Conservation (phyloP, 495 filamentous ascomycete species). For the Xylaria flabelliformis region DNA sequence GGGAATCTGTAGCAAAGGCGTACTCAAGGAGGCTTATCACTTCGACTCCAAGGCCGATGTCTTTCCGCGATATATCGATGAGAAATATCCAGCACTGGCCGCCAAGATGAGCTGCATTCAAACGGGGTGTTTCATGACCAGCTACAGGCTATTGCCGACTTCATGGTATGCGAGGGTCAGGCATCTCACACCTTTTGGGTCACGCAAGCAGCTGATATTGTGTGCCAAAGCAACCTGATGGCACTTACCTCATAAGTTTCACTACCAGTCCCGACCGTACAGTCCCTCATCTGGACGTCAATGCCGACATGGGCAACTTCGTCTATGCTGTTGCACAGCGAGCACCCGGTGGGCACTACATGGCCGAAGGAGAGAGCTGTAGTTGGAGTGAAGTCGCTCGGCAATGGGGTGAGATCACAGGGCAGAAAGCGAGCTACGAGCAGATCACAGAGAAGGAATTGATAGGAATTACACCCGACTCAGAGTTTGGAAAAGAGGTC, state of each 20-base stretch:
- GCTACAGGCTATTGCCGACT: slow-evolving; percentile 10
- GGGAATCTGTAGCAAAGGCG: neutral
- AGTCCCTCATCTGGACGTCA: slow-evolving; percentile 6
- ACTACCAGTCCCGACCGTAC: slow-evolving; percentile 2
- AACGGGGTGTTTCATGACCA: slow-evolving; percentile 8
- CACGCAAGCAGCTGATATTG: slow-evolving; percentile 3
- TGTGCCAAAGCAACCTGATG: slow-evolving; percentile 11
- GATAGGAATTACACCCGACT: slow-evolving; percentile 6
- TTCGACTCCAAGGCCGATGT: slow-evolving; percentile 15
- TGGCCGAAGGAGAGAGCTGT: slow-evolving; percentile 13
- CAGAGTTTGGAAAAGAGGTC: slow-evolving; percentile 14
- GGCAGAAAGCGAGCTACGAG: slow-evolving; percentile 4
- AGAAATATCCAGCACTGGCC: slow-evolving; percentile 8
- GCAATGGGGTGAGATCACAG: slow-evolving; percentile 3
- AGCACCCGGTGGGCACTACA: slow-evolving; percentile 7
- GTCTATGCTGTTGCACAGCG: slow-evolving; percentile 12
- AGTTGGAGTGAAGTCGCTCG: slow-evolving; percentile 10
- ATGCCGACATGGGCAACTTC: slow-evolving; percentile 10
- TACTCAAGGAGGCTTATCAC: slow-evolving; percentile 10
- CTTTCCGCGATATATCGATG: slow-evolving; percentile 2
- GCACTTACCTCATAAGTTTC: slow-evolving; percentile 1
- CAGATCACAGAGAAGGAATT: slow-evolving; percentile 13
- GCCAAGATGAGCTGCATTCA: slow-evolving; percentile 14
- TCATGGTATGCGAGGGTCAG: slow-evolving; percentile 12
- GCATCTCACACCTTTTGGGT: neutral